These are phyloP conservation scores for Colletotrichum tropicale DNA, from an alignment of 2,329 filamentous ascomycete genomes.

Conservation along the genomic window DNA sequence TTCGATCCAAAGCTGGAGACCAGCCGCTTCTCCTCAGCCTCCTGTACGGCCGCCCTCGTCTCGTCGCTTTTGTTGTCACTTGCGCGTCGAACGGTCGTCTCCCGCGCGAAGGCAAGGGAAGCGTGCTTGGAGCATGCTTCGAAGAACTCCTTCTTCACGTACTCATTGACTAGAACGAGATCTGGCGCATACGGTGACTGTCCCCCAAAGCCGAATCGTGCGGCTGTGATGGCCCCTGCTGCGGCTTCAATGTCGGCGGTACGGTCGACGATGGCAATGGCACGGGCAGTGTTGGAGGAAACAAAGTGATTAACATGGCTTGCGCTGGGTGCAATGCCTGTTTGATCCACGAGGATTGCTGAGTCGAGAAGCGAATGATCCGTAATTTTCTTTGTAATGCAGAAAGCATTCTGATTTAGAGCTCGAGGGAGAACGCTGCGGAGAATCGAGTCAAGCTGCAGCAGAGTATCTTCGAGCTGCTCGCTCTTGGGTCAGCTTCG, in stretches of 20 bases:
- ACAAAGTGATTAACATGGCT: constrained; percentile 15
- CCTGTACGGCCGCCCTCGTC: constrained; percentile 24
- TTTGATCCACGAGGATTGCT: constrained; percentile 12
- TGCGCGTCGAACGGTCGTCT: constrained; percentile 17
- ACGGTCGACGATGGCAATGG: constrained; percentile 64
- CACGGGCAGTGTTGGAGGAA: constrained; percentile 26
- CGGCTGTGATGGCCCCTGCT: constrained; percentile 55
- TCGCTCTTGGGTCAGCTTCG: neutral
- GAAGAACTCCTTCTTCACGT: constrained; percentile 58
- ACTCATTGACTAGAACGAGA: constrained; percentile 69
- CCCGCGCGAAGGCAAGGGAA: constrained; percentile 37
- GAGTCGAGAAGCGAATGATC: neutral
- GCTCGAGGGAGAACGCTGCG: constrained; percentile 1
- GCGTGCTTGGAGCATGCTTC: constrained; percentile 28
- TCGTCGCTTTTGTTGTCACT: constrained; percentile 23
- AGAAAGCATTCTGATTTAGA: constrained; percentile 10
- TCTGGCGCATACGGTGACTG: constrained; percentile 66
- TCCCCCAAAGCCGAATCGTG: constrained; percentile 60
- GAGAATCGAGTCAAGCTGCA: constrained; percentile 9
- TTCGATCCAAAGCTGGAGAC: constrained; percentile 13
- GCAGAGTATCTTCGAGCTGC: constrained; percentile 10
- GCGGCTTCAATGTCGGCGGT: constrained; percentile 59
- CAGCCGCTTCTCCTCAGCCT: constrained; percentile 28
- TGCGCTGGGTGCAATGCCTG: neutral
- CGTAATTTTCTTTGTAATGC: constrained; percentile 6